Evolutionary conservation across 495 filamentous ascomycete species (phyloP).

Genomic region (Trichoderma gamsii): DNA sequence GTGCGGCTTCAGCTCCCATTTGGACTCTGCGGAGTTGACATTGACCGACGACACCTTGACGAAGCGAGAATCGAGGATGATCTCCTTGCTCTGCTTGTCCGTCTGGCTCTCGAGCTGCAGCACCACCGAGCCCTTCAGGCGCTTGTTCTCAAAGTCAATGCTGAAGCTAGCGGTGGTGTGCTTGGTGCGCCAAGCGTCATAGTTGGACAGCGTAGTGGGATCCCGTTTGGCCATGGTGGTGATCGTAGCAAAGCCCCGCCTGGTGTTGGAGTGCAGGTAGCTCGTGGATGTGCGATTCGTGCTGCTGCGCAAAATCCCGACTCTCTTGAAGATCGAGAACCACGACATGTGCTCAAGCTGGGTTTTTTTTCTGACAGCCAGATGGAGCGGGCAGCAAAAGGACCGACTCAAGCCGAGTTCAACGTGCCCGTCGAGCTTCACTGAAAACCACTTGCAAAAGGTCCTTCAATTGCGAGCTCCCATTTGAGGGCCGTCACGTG

Average conservation of each 20-base stretch:
- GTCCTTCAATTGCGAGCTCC: neutral
- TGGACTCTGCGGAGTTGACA: slow-evolving; percentile 46
- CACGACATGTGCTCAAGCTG: slow-evolving; percentile 11
- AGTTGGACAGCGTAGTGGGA: slow-evolving; percentile 89
- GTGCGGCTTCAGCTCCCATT: slow-evolving; percentile 65
- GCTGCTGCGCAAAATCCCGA: slow-evolving; percentile 6
- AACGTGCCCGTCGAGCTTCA: neutral
- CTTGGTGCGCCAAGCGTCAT: slow-evolving; percentile 72
- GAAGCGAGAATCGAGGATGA: slow-evolving; percentile 81
- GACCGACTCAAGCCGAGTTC: slow-evolving; percentile 10
- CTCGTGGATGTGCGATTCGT: neutral
- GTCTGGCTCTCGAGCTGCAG: slow-evolving; percentile 68
- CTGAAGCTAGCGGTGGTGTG: slow-evolving; percentile 73
- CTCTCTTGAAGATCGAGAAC: slow-evolving; percentile 6
- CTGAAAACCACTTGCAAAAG: slow-evolving; percentile 1
- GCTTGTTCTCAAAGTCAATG: slow-evolving; percentile 72
- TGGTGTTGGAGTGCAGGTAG: neutral
- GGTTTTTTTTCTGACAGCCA: neutral
- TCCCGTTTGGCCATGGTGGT: slow-evolving; percentile 60
- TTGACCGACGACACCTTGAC: slow-evolving; percentile 63
- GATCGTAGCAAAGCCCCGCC: slow-evolving; percentile 21
- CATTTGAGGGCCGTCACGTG: slow-evolving; percentile 8
- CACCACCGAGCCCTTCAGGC: slow-evolving; percentile 66
- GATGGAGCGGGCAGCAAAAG: slow-evolving; percentile 6
- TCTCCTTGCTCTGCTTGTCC: slow-evolving; percentile 60